phyloP scores from a whole-genome alignment of 768 basidiomycete species.

The Lactarius vividus region DNA sequence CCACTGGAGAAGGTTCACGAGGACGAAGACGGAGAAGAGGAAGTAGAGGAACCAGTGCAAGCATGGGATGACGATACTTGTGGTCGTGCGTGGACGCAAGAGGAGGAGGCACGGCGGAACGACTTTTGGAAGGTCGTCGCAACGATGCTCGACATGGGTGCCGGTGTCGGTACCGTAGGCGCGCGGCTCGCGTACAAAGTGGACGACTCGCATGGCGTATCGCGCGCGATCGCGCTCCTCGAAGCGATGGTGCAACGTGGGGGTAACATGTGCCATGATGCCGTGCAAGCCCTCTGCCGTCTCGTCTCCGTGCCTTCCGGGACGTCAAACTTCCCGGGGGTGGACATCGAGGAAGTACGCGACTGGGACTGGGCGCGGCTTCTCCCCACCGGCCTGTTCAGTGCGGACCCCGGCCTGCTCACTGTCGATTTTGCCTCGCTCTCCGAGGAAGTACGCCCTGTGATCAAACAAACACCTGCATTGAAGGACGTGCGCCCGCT shows the following conservation, averaged over 20 bases:
- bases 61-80: constrained; percentile 25
- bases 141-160: constrained; percentile 54
- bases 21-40: constrained; percentile 29
- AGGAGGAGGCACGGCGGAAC: constrained; percentile 28
- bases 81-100: constrained; percentile 29
- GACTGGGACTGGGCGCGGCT: constrained; percentile 51
- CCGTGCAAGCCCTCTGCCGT: constrained; percentile 48
- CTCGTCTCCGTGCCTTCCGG: constrained; percentile 34
- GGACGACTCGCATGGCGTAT: constrained; percentile 41
- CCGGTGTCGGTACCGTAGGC: constrained; percentile 55
- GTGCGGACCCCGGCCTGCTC: constrained; percentile 54
- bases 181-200: constrained; percentile 44
- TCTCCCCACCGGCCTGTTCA: constrained; percentile 53
- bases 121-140: constrained; percentile 50
- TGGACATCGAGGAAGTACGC: not conserved
- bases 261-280: constrained; percentile 50
- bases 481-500: constrained; percentile 56
- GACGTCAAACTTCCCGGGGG: not conserved
- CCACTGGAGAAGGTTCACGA: constrained; percentile 29
- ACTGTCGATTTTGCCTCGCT: constrained; percentile 51
- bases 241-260: constrained; percentile 56
- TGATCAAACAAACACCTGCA: constrained; percentile 54
- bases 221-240: constrained; percentile 49
- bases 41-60: constrained; percentile 24
- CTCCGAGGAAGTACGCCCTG: constrained; percentile 45